Evolutionary conservation across 345 rosid genomes (phyloP).

Genomic region (Isatis tinctoria): DNA sequence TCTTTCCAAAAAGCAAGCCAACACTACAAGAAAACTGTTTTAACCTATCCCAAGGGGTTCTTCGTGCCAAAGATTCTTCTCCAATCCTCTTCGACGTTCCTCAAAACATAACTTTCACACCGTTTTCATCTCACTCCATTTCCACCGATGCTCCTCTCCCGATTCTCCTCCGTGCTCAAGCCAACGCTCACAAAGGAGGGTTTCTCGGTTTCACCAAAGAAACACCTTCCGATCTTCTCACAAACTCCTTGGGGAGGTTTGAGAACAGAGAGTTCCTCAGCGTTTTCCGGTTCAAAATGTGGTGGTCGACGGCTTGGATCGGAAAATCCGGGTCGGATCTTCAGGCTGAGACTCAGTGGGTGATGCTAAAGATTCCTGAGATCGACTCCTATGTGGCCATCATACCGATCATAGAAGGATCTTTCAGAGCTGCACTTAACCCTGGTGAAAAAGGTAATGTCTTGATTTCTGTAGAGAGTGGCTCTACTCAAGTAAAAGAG

Average conservation of each 20-base stretch:
- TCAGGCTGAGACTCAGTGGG: constrained; percentile 80
- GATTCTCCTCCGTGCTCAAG: constrained; percentile 46
- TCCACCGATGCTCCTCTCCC: constrained; percentile 52
- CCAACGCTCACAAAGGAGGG: constrained; percentile 54
- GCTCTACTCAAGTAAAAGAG: constrained; percentile 45
- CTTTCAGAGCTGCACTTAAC: constrained; percentile 62
- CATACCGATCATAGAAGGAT: constrained; percentile 61
- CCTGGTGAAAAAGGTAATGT: constrained; percentile 59
- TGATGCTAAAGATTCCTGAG: constrained; percentile 64
- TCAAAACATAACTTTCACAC: constrained; percentile 47
- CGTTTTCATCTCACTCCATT: constrained; percentile 38
- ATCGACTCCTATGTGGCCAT: constrained; percentile 48
- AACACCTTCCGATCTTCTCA: constrained; percentile 37
- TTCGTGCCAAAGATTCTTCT: constrained; percentile 43
- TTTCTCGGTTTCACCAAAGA: constrained; percentile 60
- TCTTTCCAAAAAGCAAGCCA: constrained; percentile 8
- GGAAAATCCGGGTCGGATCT: constrained; percentile 76
- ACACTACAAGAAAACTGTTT: constrained; percentile 23
- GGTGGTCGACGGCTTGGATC: constrained; percentile 92
- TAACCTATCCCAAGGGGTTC: constrained; percentile 39
- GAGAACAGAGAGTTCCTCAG: constrained; percentile 52
- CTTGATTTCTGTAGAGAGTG: constrained; percentile 66
- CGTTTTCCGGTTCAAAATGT: constrained; percentile 74
- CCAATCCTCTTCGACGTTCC: constrained; percentile 67
- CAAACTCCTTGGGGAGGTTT: constrained; percentile 66